Base-by-base conservation (phyloP, 1,139 yeast species). In the Geotrichum cucujoidarum region DNA sequence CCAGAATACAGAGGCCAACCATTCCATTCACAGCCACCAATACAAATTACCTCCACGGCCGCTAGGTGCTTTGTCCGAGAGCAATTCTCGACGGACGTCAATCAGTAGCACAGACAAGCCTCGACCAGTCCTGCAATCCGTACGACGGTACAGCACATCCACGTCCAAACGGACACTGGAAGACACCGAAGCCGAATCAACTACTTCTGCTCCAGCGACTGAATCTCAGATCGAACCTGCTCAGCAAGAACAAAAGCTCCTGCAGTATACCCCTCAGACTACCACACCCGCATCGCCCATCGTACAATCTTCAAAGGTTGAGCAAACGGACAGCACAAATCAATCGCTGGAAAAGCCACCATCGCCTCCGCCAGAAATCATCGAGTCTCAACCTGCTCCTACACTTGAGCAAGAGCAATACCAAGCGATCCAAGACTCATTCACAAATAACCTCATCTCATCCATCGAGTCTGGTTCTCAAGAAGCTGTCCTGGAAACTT, bases 21-120 rank as follows among this genome's bases (percentile, higher is more conserved):
- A 49, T 36, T 41, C 38, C 44, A 47, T 52, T 18, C 41, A 51
- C 33, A 52, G 42, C 32, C 54, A 53, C 22, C 57, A 51, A 36
- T 45, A 49, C 33, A 24, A 10, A 6, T 24, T 24, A 24, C 8
- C 27, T 4, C 11, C 42, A 3, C 14, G 25, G 20, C 16, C 16
- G 21, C 31, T n/a, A 14, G 30, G n/a, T n/a, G 6, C 16, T 37
- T 3, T 14, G 16, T 13, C 3, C 16, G 14, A 6, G 16, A n/a
- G 21, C n/a, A 14, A 25, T 7, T 4, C n/a, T 16, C 33, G 47
- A 24, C 27, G 47, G 22, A 18, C 13, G 22, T 44, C 47, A 4
- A 24, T 16, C n/a, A 29, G 47, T 25, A 14, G 40, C 14, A 13
- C 22, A 8, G 45, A 42, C 18, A 40, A 42, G 16, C 13, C n/a